Conservation (phyloP, 192 early-diverging fungal species). For the Spizellomyces sp. region DNA sequence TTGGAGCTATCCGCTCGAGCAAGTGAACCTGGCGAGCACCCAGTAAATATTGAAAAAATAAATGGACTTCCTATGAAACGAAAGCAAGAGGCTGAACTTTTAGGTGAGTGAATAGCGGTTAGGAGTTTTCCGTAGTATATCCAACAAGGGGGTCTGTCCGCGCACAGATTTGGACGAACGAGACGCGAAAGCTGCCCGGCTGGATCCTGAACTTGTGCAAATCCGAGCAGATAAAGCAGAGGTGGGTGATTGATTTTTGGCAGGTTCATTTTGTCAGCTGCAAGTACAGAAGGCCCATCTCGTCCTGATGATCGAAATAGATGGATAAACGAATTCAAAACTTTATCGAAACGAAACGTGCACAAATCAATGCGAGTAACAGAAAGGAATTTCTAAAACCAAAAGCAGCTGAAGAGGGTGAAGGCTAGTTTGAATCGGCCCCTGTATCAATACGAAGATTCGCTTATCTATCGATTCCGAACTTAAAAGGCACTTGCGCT, state of each 20-base stretch:
- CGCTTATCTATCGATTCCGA: neutral
- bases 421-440: neutral
- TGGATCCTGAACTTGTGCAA: constrained; percentile 35
- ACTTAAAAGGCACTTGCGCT: constrained; percentile 51
- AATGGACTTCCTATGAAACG: too few relatives aligned
- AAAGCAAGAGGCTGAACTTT: too few relatives aligned
- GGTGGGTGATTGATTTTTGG: neutral
- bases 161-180: too few relatives aligned
- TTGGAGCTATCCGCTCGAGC: too few relatives aligned
- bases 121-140: too few relatives aligned
- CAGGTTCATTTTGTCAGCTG: neutral
- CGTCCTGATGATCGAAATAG: constrained; percentile 8
- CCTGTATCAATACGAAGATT: neutral
- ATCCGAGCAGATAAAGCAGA: constrained; percentile 40
- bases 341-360: constrained; percentile 56
- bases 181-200: neutral
- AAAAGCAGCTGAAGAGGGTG: constrained; percentile 14
- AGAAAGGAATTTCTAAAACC: constrained; percentile 61
- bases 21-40: too few relatives aligned
- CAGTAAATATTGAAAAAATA: too few relatives aligned
- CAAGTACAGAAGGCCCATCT: too few relatives aligned
- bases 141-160: too few relatives aligned
- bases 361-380: constrained; percentile 66
- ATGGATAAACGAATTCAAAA: constrained; percentile 52
- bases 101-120: too few relatives aligned